Percentiles rank a stretch among this genome's conserved stretches.
Evolutionary conservation across 2,329 filamentous ascomycete species (phyloP).

Genomic region (Colletotrichum limetticola): DNA sequence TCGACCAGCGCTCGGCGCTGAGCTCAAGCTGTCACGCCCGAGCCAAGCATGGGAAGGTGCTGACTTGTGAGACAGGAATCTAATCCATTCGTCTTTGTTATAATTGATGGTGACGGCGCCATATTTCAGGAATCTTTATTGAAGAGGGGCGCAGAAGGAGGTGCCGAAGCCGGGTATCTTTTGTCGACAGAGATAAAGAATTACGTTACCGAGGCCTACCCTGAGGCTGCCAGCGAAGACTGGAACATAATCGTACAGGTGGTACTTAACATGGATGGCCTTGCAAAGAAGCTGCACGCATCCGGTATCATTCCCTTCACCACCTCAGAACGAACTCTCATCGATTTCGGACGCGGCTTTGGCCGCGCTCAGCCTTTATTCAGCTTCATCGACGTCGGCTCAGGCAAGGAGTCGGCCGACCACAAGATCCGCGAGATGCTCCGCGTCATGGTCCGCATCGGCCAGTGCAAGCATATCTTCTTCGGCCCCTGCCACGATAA

Average conservation of each 20-base stretch:
- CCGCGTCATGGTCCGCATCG: constrained; percentile 45
- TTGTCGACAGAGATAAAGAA: constrained; percentile 40
- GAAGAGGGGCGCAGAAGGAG: constrained; percentile 44
- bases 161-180: constrained; percentile 44
- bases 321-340: constrained; percentile 37
- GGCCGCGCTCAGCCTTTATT: constrained; percentile 47
- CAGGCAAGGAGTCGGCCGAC: constrained; percentile 48
- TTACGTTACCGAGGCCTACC: constrained; percentile 38
- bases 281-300: constrained; percentile 42
- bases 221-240: constrained; percentile 42
- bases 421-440: constrained; percentile 48
- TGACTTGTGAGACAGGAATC: constrained; percentile 41
- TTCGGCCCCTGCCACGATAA: constrained; percentile 48
- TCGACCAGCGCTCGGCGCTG: neutral
- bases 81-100: constrained; percentile 45
- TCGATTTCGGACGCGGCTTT: constrained; percentile 47
- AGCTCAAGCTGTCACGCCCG: no score
- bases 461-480: constrained; percentile 46
- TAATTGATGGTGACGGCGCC: constrained; percentile 50
- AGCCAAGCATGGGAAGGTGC: neutral
- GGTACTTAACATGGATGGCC: constrained; percentile 45
- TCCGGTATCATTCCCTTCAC: constrained; percentile 39
- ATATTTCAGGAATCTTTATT: constrained; percentile 47
- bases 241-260: constrained; percentile 48
- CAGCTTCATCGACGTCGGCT: constrained; percentile 47